phyloP scores from a whole-genome alignment of 495 filamentous ascomycete genomes.

The Margaritispora aquatica region DNA sequence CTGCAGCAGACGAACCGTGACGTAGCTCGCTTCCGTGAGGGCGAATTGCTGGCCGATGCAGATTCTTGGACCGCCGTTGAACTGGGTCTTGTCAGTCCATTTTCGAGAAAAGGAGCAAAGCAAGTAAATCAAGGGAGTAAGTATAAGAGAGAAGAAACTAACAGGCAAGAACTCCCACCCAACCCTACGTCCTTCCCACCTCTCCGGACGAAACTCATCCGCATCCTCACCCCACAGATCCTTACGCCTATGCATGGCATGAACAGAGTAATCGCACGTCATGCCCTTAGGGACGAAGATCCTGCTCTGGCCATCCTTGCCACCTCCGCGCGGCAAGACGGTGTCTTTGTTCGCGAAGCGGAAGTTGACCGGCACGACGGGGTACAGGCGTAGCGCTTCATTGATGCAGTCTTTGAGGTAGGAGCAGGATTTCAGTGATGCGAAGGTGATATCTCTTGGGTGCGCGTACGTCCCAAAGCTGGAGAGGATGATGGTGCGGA shows the following conservation, averaged over 20 bases:
- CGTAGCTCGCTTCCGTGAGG: constrained; percentile 48
- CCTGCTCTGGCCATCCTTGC: constrained; percentile 23
- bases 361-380: constrained; percentile 34
- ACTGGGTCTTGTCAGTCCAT: constrained; percentile 31
- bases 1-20: constrained; percentile 55
- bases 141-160: constrained; percentile 2
- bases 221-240: constrained; percentile 50
- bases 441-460: constrained; percentile 25
- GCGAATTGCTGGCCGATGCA: constrained; percentile 49
- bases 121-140: neutral
- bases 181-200: constrained; percentile 38
- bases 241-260: constrained; percentile 49
- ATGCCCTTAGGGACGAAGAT: constrained; percentile 26
- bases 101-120: neutral
- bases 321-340: constrained; percentile 49
- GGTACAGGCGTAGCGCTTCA: constrained; percentile 40
- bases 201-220: constrained; percentile 49
- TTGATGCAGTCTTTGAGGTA: constrained; percentile 45
- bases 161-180: constrained; percentile 43
- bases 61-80: constrained; percentile 59
- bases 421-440: constrained; percentile 31
- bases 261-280: constrained; percentile 36
- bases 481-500: constrained; percentile 31
- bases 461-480: constrained; percentile 23
- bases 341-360: constrained; percentile 41